phyloP scores from a whole-genome alignment of 352 stramenopile genomes.

The Phytophthora gonapodyides region DNA sequence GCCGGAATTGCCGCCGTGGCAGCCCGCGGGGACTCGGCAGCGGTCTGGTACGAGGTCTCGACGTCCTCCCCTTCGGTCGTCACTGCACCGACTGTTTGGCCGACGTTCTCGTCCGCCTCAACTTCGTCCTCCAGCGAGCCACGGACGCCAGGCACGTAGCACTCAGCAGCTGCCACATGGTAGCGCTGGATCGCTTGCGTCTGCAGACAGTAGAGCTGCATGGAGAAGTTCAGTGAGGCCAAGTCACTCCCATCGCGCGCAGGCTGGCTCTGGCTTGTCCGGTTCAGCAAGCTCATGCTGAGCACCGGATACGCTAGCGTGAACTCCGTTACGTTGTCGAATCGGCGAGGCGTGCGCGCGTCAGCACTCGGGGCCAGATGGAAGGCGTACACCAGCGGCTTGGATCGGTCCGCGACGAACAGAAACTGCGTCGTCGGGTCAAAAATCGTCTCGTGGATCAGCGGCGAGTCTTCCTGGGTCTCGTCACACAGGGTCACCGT shows the following conservation, averaged over 20 bases:
- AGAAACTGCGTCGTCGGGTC: conserved; percentile 76
- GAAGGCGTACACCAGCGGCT: conserved; percentile 69
- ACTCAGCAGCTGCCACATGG: conserved; percentile 64
- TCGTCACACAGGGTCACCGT: conserved; percentile 57
- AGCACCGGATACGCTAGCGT: conserved; percentile 76
- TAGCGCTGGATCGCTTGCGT: conserved; percentile 88
- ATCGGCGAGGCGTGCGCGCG: conserved; percentile 44
- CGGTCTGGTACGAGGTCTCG: conserved; percentile 62
- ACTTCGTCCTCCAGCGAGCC: conserved; percentile 53
- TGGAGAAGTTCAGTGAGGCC: conserved; percentile 53
- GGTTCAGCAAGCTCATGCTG: conserved; percentile 73
- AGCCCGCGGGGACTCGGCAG: conserved; percentile 68
- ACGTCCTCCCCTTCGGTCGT: conserved; percentile 73
- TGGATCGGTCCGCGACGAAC: conserved; percentile 74
- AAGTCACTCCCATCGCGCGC: conserved; percentile 40
- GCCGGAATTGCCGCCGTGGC: conserved; percentile 39
- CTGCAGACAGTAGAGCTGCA: conserved; percentile 85
- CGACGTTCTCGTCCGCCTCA: conserved; percentile 39
- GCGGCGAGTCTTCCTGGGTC: conserved; percentile 28
- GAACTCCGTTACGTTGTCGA: conserved; percentile 87
- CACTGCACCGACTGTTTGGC: conserved; percentile 73
- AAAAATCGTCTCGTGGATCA: conserved; percentile 66
- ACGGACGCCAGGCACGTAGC: conserved; percentile 48
- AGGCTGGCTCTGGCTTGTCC: conserved; percentile 39
- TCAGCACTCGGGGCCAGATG: conserved; percentile 55